These are phyloP conservation scores for Brettanomyces sp. DNA, from an alignment of 805 yeast genomes.

Conservation along the genomic window DNA sequence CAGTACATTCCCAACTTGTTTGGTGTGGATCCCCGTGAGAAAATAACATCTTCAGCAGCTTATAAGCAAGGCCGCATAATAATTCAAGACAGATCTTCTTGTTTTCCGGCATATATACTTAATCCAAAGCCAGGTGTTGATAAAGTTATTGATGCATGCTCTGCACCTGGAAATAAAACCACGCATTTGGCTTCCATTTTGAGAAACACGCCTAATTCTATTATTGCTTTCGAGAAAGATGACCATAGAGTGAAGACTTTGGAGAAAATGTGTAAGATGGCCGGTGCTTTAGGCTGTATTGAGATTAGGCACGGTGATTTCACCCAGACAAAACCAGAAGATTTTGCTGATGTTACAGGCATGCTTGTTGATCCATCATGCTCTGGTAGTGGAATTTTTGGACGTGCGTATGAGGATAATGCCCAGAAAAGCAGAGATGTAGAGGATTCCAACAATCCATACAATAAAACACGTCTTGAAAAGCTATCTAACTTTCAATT, in stretches of 20 bases:
- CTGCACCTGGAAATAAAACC: slow-evolving; percentile 98
- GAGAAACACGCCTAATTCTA: slow-evolving; percentile 30
- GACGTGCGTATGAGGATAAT: slow-evolving; percentile 58
- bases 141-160: slow-evolving; percentile 80
- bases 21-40: slow-evolving; percentile 74
- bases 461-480: slow-evolving; percentile 46
- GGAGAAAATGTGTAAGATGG: slow-evolving; percentile 68
- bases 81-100: slow-evolving; percentile 93
- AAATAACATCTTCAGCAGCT: slow-evolving; percentile 54
- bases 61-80: slow-evolving; percentile 73
- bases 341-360: slow-evolving; percentile 62
- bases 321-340: slow-evolving; percentile 47
- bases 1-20: slow-evolving; percentile 63
- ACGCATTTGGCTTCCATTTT: slow-evolving; percentile 77
- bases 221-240: slow-evolving; percentile 86
- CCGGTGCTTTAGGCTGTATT: slow-evolving; percentile 49
- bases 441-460: slow-evolving; percentile 22
- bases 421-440: slow-evolving; percentile 32
- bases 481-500: slow-evolving; percentile 82
- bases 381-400: slow-evolving; percentile 96
- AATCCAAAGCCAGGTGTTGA: slow-evolving; percentile 47
- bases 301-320: slow-evolving; percentile 46
- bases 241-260: slow-evolving; percentile 59
- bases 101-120: slow-evolving; percentile 87
- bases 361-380: slow-evolving; percentile 94